phyloP scores from a whole-genome alignment of 108 stramenopile genomes.

The Aurantiochytrium sp. region DNA sequence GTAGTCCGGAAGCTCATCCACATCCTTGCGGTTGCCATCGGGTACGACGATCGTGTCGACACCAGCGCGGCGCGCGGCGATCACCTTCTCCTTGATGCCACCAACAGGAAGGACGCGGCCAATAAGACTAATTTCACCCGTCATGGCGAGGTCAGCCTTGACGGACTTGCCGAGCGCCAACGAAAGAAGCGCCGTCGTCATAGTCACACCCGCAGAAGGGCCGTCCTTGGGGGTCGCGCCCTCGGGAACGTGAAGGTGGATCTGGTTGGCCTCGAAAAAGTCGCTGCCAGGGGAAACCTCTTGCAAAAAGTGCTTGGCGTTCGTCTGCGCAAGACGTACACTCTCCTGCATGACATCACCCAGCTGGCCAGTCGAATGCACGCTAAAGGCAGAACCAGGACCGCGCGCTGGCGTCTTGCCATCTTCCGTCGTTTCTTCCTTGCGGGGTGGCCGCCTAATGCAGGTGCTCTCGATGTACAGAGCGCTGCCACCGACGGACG shows the following conservation, averaged over 20 bases:
- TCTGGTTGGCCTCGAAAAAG: slow-evolving; percentile 61
- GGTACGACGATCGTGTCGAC: slow-evolving; percentile 78
- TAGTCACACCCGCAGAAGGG: slow-evolving; percentile 88
- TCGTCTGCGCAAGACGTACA: slow-evolving; percentile 82
- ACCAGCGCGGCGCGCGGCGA: slow-evolving; percentile 89
- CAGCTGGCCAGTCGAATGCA: slow-evolving; percentile 72
- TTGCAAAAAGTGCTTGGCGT: slow-evolving; percentile 67
- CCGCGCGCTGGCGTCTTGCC: neutral
- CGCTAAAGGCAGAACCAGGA: slow-evolving; percentile 7
- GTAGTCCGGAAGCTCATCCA: slow-evolving; percentile 90
- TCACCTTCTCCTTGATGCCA: slow-evolving; percentile 96
- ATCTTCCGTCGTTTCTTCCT: neutral
- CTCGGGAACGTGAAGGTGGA: slow-evolving; percentile 99
- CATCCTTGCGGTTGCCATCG: slow-evolving; percentile 78
- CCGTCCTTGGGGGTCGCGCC: slow-evolving; percentile 98
- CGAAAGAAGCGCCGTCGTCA: slow-evolving; percentile 90
- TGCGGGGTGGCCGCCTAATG: slow-evolving; percentile 20
- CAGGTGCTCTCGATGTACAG: slow-evolving; percentile 90
- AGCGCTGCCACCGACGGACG: slow-evolving; percentile 87
- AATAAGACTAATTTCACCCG: slow-evolving; percentile 65
- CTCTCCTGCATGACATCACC: slow-evolving; percentile 92
- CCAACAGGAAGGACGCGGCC: slow-evolving; percentile 92
- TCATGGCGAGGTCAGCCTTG: slow-evolving; percentile 91
- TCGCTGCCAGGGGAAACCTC: neutral
- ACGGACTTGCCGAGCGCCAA: slow-evolving; percentile 74